Base-by-base conservation (phyloP, 2,329 filamentous ascomycete genomes). In the Aphanocladium album region DNA sequence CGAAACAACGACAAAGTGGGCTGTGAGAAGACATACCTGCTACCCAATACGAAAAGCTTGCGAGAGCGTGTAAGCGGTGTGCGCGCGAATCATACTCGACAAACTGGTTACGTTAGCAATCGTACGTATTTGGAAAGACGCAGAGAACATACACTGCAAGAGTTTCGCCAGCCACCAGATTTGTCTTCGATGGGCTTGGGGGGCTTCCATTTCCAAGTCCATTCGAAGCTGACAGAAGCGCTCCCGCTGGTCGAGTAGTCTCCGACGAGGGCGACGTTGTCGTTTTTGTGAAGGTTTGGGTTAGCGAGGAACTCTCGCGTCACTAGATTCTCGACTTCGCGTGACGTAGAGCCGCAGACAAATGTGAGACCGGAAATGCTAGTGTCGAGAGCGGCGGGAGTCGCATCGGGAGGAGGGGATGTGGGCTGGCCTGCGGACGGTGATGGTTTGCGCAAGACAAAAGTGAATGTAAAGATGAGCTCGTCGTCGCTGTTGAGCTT, bases 161-260 rank as follows among this genome's bases (percentile, higher is more conserved):
- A 90, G 71, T 96, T 98, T 70, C 91, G 90, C 93, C 95, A 99
- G 49, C 95, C 95, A 61, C 92, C 91, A 33, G 90, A 90, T 68
- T 85, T 86, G 71, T 97, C 93, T 71, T 97, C 93, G 17, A 79
- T 77, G 16, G 78, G 70, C 79, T 91, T 96, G 41, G 95, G 95
- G 9, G 95, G 91, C 71, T 89, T 91, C 92, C 93, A 99, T 79
- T 89, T 95, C 95, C 95, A 99, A 8, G 89, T 88, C 92, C 93
- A 99, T 65, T 93, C 89, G 71, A 97, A 97, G 37, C 91, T 87
- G 33, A 96, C 88, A 1, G 91, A 93, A 7, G 89, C 80, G 68
- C 81, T 90, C n/a, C 93, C 93, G 35, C 83, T 86, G 0, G 95
- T 99, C 2, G 85, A 83, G 71, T 89, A 97, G 72, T 96, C 92